Evolutionary conservation across 2,329 filamentous ascomycete genomes (phyloP).

Genomic region (Dactylonectria estremocensis): DNA sequence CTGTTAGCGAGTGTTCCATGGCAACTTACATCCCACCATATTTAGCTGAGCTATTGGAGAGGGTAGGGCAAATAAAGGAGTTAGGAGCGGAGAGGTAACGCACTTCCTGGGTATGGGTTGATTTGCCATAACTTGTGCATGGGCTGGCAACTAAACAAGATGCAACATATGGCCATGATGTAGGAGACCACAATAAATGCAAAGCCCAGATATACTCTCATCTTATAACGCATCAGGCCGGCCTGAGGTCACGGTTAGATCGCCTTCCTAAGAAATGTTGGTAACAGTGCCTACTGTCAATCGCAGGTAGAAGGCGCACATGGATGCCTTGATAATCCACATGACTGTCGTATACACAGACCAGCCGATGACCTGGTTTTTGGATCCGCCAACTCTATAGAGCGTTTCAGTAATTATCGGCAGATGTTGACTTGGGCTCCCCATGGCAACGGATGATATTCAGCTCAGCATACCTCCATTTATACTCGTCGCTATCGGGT

Average conservation of each 20-base stretch:
- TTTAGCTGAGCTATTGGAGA: background rate
- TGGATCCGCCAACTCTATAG: constrained; percentile 22
- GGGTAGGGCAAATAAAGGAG: background rate
- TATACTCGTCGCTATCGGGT: constrained; percentile 19
- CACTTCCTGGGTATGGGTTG: constrained; percentile 1
- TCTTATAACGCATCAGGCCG: background rate
- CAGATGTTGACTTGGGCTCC: background rate
- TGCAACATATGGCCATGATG: background rate
- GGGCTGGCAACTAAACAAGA: constrained; percentile 1
- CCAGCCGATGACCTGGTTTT: constrained; percentile 17
- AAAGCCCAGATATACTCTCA: background rate
- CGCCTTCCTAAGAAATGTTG: background rate
- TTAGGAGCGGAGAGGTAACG: background rate
- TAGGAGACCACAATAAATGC: background rate
- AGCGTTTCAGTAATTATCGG: background rate
- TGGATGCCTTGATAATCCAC: constrained; percentile 23
- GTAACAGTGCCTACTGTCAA: constrained; percentile 14
- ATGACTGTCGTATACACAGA: constrained; percentile 10
- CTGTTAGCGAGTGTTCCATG: background rate
- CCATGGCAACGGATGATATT: background rate
- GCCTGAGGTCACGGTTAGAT: background rate
- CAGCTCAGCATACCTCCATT: constrained; percentile 12
- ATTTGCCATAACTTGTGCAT: constrained; percentile 5
- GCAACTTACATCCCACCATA: background rate
- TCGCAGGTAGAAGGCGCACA: constrained; percentile 19